Evolutionary conservation across 306 rosid species (phyloP), one percentile per base, ranked within the genome.

Genomic region (Dicorynia guianensis): DNA sequence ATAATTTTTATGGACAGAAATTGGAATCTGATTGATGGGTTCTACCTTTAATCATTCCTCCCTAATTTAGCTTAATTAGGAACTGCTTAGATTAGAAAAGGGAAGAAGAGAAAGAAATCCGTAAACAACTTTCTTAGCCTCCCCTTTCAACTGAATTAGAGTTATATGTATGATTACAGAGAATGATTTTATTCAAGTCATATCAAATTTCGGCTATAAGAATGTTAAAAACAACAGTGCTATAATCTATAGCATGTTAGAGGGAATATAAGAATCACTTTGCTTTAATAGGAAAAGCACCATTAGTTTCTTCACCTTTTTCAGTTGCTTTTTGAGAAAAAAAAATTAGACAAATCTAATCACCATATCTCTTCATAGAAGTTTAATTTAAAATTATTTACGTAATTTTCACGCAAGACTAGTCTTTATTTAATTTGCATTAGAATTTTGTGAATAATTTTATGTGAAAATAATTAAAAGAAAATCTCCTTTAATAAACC

Each of bases 21-120:
- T 92, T 82, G 91, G 92, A 89, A 86, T 92, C 83, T 79, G 89
- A 88, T 90, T 87, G 91, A 92, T 88, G 89, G 90, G 81, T 83
- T 86, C 86, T 61, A 12, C 65, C 90, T 90, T 88, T 90, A 90
- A 86, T 85, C 88, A 89, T 89, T 86, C 86, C 74, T 71, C 74
- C 43, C 77, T 72, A 49, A 50, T 76, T 84, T 70, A 65, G 58
- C 77, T 79, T 71, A 81, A 56, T 67, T 63, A 42, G 64, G 79
- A 78, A 63, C 47, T 67, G 68, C 39, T 48, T 1, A 39, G 63
- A 67, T 67, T 61, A 64, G 36, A 42, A 79, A 76, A 65, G 42
- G 3, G 67, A 63, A 74, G 54, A 5, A 49, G 30, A 52, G 53
- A 52, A 44, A 44, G 9, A 44, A 44, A 40, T 62, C 35, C 54